These are phyloP conservation scores for Cucurbita moschata DNA, from an alignment of 306 rosid species.

Conservation along the genomic window DNA sequence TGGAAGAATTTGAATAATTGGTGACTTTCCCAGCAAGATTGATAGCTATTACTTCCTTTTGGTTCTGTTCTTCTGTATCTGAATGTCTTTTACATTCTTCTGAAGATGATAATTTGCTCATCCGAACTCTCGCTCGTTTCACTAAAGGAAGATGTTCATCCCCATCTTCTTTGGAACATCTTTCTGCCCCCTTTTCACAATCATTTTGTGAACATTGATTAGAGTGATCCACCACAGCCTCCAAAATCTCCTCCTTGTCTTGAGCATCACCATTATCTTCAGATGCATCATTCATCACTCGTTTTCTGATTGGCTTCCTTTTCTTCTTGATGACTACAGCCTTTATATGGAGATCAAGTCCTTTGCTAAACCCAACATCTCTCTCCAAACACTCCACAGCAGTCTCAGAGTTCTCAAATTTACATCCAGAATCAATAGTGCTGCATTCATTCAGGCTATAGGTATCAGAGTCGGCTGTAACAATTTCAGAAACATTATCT, in stretches of 20 bases:
- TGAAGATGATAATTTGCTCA: constrained; percentile 51
- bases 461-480: constrained; percentile 57
- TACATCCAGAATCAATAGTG: constrained; percentile 53
- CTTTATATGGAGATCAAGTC: constrained; percentile 50
- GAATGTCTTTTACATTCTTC: constrained; percentile 31
- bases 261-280: constrained; percentile 19
- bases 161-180: constrained; percentile 61
- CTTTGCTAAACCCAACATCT: constrained; percentile 41
- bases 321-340: constrained; percentile 56
- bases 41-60: constrained; percentile 27
- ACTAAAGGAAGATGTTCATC: constrained; percentile 87
- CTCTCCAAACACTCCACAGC: constrained; percentile 40
- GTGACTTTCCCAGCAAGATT: constrained; percentile 16
- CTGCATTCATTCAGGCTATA: constrained; percentile 62
- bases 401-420: constrained; percentile 38
- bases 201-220: constrained; percentile 32
- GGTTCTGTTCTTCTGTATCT: constrained; percentile 25
- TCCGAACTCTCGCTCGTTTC: constrained; percentile 88
- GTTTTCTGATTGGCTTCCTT: constrained; percentile 74
- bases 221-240: constrained; percentile 19
- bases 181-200: constrained; percentile 30
- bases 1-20: constrained; percentile 30
- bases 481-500: constrained; percentile 56
- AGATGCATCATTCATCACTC: constrained; percentile 34
- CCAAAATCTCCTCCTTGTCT: constrained; percentile 35